phyloP scores from a whole-genome alignment of 768 basidiomycete species.

The Suillus sp. region DNA sequence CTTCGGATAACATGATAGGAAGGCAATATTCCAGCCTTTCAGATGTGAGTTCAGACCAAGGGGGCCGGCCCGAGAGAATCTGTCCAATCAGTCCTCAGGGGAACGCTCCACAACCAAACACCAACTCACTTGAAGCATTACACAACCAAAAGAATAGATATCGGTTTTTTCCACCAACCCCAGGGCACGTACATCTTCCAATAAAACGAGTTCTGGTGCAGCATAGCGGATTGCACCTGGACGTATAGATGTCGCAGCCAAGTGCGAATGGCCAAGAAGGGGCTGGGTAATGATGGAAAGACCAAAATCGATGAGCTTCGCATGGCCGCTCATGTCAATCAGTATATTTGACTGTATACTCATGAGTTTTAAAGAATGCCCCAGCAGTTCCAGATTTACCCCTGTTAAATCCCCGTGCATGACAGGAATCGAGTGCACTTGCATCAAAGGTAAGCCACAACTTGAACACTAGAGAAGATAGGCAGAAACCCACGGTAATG shows the following conservation, averaged over 20 bases:
- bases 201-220: too few relatives aligned
- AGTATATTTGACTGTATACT: not conserved
- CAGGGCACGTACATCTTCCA: not conserved
- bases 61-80: not conserved
- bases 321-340: not conserved
- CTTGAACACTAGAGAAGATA: not conserved
- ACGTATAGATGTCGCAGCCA: not conserved
- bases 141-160: not conserved
- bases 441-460: not conserved
- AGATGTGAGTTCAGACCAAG: not conserved
- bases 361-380: not conserved
- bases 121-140: not conserved
- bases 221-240: too few relatives aligned
- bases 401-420: not conserved
- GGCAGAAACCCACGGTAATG: not conserved
- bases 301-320: not conserved
- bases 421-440: not conserved
- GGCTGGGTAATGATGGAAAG: not conserved
- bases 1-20: not conserved
- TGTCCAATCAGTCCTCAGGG: not conserved
- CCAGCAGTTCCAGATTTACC: not conserved
- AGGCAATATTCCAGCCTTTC: not conserved
- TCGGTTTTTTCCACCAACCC: not conserved
- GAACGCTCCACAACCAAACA: not conserved
- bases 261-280: not conserved